Base-by-base conservation (phyloP, 1,139 yeast species). In the Fermentozyma sake region DNA sequence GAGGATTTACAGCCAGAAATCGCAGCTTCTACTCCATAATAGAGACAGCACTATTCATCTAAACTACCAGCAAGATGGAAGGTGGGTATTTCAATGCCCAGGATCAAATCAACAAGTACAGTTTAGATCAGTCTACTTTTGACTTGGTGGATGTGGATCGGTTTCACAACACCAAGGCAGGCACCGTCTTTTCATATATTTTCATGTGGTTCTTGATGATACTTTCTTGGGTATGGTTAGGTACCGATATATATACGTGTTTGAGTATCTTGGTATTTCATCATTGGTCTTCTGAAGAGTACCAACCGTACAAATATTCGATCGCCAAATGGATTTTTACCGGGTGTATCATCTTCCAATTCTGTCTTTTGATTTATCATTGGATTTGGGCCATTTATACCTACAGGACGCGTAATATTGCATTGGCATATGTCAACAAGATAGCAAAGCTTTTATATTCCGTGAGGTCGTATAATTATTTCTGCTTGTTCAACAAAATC, bases 321-420 rank as follows among this genome's bases (percentile, higher is more conserved):
- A 47, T 61, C 8, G 73, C 93, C 29, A 77, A 83, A 48, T 82
- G 95, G 87, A 62, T 86, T 10, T 86, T 85, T 50, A 79, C 89
- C 7, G 86, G 81, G 1, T 86, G 96, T 50, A 86, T 86, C 36
- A 68, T 86, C n/a, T 72, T 84, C 34, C 79, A 91, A 14, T 64
- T 83, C 30, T 57, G 72, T 6, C 60, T 83, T 16, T 47, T 81
- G 26, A 38, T 76, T 1, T 76, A 76, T 52, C 83, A 79, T 33
- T 63, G 74, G 54, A 41, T 75, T 5, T 61, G 76, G 57, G 93
- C 87, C 1, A 58, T 74, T 16, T 65, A 69, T 28, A 68, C 80
- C 11, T 76, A 67, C 41, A 58, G 70, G 27, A 75, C 85, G 4
- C 61, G 69, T 33, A 79, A 79, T 51, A 79, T 86, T 28, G 82